Percentiles rank a stretch among this genome's conserved stretches.
These are phyloP conservation scores for Dittrichia graveolens DNA, from an alignment of 129 eudicot species.

Conservation along the genomic window DNA sequence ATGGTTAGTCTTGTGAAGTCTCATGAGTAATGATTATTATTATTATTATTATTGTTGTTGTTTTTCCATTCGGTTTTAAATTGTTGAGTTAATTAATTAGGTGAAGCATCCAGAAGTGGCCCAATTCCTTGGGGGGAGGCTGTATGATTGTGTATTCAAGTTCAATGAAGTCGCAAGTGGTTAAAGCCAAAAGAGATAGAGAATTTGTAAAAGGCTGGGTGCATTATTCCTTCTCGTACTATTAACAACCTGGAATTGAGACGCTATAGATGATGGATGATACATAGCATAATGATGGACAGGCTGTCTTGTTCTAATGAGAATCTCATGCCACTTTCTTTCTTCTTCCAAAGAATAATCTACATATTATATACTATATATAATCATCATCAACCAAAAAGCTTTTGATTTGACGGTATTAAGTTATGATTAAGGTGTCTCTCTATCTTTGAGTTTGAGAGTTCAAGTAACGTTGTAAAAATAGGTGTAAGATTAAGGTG, in stretches of 20 bases:
- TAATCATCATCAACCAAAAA: background rate
- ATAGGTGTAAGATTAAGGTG: too few relatives aligned
- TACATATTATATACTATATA: too few relatives aligned
- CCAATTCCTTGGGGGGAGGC: slow-evolving; percentile 90
- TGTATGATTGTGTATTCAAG: slow-evolving; percentile 95
- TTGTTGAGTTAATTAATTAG: slow-evolving; percentile 31
- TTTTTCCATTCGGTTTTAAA: background rate
- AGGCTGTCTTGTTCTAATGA: background rate
- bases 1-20: slow-evolving; percentile 56
- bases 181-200: slow-evolving; percentile 20
- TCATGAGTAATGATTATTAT: too few relatives aligned
- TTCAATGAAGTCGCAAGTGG: slow-evolving; percentile 61
- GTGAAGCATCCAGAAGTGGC: slow-evolving; percentile 98
- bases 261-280: slow-evolving; percentile 16
- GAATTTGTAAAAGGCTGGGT: slow-evolving; percentile 18
- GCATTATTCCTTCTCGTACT: slow-evolving; percentile 23
- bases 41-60: too few relatives aligned
- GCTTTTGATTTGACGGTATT: too few relatives aligned
- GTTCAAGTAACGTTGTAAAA: too few relatives aligned
- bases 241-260: background rate
- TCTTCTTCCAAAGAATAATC: background rate
- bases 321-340: background rate
- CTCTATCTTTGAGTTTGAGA: too few relatives aligned
- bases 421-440: too few relatives aligned
- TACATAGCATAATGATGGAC: background rate